A percentile compares a stretch with the other conserved stretches of the same genome.
phyloP scores from a whole-genome alignment of 2,329 filamentous ascomycete genomes.

The Pyricularia sp. region DNA sequence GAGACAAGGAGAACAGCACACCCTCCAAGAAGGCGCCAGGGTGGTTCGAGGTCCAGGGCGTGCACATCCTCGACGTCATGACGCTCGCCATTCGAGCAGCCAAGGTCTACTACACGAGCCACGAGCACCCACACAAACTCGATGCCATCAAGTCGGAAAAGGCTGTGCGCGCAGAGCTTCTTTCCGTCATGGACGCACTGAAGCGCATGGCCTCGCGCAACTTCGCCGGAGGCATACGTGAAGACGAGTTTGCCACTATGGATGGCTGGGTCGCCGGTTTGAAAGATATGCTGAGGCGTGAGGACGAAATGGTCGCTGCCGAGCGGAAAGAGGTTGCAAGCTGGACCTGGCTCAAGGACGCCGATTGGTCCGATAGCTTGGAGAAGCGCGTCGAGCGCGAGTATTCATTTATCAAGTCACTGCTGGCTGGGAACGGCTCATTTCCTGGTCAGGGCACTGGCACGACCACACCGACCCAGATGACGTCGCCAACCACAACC shows the following conservation, averaged over 20 bases:
- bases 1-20: constrained; percentile 15
- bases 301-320: constrained; percentile 66
- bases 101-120: constrained; percentile 92
- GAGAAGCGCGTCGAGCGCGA: constrained; percentile 63
- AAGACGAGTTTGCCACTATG: constrained; percentile 70
- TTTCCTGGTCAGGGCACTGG: not conserved
- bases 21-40: constrained; percentile 33
- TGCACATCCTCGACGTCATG: constrained; percentile 85
- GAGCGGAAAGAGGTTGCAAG: constrained; percentile 61
- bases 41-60: constrained; percentile 81
- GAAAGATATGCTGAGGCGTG: constrained; percentile 63
- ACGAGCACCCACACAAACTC: constrained; percentile 76
- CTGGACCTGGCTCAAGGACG: constrained; percentile 70
- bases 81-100: constrained; percentile 93
- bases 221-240: constrained; percentile 73
- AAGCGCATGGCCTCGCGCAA: constrained; percentile 85
- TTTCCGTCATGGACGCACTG: constrained; percentile 80
- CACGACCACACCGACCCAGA: constrained; percentile 6
- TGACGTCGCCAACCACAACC: constrained; percentile 10
- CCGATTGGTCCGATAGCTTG: constrained; percentile 60
- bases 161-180: constrained; percentile 72
- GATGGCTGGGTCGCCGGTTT: constrained; percentile 72
- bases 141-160: constrained; percentile 84
- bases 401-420: constrained; percentile 69
- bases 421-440: constrained; percentile 28